Evolutionary conservation across 2,329 filamentous ascomycete species (phyloP), one percentile per base, ranked within the genome.

Genomic region (Akanthomyces dipterigenus): DNA sequence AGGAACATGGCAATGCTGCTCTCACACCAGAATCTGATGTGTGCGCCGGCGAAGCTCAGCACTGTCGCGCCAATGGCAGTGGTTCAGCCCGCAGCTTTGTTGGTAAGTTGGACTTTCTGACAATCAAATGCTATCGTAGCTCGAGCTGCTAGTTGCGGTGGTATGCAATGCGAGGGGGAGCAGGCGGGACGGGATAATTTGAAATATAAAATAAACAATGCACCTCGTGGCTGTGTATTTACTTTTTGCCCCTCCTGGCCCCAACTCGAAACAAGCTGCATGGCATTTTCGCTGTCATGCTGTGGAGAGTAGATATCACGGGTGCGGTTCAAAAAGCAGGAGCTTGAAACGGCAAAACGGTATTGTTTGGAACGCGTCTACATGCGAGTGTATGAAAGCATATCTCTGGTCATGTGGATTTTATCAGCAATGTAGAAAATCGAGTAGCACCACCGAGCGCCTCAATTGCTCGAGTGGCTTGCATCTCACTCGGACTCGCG

Each of bases 211-310:
- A 22, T 14, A 22, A 51, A 14, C 20, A n/a, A n/a, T 34, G 31
- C 8, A 34, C 43, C 26, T 20, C 43, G 14, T 38, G 11, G 22
- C 20, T 54, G 16, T 9, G 9, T 20, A n/a, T n/a, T 34, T 36
- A 38, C 20, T 46, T 49, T 16, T 20, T 46, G 48, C 56, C 56
- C 56, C 56, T 51, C 56, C 38, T 42, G 36, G 31, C 38, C 48
- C 22, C 16, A 38, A 53, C 40, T 18, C 49, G 57, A 60, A 60
- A 60, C 57, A 46, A 22, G 38, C 46, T 38, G 57, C 57, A 54
- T 43, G 57, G 38, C 38, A 54, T 22, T 43, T 51, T 51, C 56
- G n/a, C 56, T 34, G 36, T 50, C 55, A 51, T 22, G 38, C 24
- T 42, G 16, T 18, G 24, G 22, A 28, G 45, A 28, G 45, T n/a